Conservation (phyloP, 768 basidiomycete genomes). For the Symmetrospora coprosmae region DNA sequence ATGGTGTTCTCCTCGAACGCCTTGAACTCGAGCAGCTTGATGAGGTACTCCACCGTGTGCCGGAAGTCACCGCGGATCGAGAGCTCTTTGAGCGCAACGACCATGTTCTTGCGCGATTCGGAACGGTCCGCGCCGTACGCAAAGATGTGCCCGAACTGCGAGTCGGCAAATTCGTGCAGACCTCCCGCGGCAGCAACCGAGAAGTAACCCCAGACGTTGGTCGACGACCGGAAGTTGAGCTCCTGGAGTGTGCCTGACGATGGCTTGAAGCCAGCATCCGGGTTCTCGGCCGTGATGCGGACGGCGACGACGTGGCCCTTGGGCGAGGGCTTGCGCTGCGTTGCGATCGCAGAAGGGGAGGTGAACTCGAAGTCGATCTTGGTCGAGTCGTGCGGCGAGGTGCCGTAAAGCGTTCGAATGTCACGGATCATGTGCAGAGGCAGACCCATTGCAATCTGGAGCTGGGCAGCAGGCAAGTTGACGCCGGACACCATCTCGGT, state of each 20-base stretch:
- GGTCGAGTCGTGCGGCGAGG: conserved; percentile 71
- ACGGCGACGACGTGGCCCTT: conserved; percentile 99
- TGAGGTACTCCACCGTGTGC: conserved; percentile 96
- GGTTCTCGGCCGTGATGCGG: conserved; percentile 98
- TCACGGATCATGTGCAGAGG: conserved; percentile 89
- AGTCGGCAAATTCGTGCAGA: conserved; percentile 96
- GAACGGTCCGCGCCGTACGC: conserved; percentile 80
- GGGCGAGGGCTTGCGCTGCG: conserved; percentile 86
- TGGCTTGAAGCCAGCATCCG: conserved; percentile 98
- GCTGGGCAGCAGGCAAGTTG: conserved; percentile 90
- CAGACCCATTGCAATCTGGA: conserved; percentile 96
- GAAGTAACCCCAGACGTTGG: conserved; percentile 99
- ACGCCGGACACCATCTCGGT: conserved; percentile 99
- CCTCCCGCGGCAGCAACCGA: conserved; percentile 90
- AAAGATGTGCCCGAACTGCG: conserved; percentile 98
- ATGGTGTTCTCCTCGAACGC: conserved; percentile 95
- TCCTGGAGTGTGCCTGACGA: conserved; percentile 84
- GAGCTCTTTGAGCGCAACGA: conserved; percentile 91
- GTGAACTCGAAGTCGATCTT: conserved; percentile 95
- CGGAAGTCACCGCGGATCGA: conserved; percentile 98
- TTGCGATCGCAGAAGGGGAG: conserved; percentile 68
- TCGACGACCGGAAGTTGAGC: conserved; percentile 97
- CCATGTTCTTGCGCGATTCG: conserved; percentile 97
- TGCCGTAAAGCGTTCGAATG: conserved; percentile 88
- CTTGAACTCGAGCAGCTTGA: conserved; percentile 88